phyloP scores from a whole-genome alignment of 352 stramenopile species.

The Blastocystis sp. region DNA sequence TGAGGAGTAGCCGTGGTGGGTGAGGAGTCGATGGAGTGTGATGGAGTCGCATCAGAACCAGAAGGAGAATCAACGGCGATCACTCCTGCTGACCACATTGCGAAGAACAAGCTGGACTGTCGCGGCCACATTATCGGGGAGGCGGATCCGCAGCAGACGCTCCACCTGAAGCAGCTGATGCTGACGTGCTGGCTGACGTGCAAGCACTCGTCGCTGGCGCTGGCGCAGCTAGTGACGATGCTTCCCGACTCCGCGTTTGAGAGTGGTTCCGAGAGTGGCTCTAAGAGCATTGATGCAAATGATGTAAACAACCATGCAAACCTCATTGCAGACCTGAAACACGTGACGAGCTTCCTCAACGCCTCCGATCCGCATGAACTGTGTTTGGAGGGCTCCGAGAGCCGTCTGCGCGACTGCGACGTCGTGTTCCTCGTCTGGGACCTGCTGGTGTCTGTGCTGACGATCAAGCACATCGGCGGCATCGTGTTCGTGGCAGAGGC shows the following conservation, averaged over 20 bases:
- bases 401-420: background rate
- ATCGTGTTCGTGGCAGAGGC: conserved; percentile 46
- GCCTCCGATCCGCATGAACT: background rate
- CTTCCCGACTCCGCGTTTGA: background rate
- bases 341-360: background rate
- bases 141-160: background rate
- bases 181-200: conserved; percentile 37
- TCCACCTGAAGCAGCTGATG: conserved; percentile 23
- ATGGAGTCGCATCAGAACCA: too few species aligned
- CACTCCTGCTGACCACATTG: background rate
- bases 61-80: background rate
- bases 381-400: background rate
- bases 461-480: conserved; percentile 50
- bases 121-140: conserved; percentile 24
- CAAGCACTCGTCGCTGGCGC: background rate
- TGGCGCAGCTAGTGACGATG: background rate
- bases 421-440: conserved; percentile 21
- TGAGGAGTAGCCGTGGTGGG: too few species aligned
- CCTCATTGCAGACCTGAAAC: too few species aligned
- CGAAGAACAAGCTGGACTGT: conserved; percentile 50
- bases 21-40: too few species aligned
- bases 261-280: too few species aligned
- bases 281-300: too few species aligned
- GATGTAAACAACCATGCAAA: too few species aligned
- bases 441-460: conserved; percentile 18